Evolutionary conservation across 331 rosid genomes (phyloP).

Genomic region (Quercus phellos): DNA sequence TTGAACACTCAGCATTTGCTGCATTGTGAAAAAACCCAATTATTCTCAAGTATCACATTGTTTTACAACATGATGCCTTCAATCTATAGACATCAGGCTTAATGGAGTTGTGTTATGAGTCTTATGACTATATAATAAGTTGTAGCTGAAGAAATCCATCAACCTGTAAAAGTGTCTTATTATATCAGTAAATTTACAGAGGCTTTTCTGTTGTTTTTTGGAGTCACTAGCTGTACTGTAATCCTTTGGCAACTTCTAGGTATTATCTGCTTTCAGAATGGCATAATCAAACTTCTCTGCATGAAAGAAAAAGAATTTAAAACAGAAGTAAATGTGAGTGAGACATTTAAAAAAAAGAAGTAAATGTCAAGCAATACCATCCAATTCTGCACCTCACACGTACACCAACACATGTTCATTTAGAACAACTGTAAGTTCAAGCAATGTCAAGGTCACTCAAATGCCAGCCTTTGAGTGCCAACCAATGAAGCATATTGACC

Average conservation of each 20-base stretch:
- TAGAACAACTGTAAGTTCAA: constrained; percentile 12
- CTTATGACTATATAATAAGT: not conserved
- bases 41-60: not conserved
- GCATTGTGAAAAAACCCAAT: no score
- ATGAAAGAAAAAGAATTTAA: not conserved
- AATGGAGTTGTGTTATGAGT: not conserved
- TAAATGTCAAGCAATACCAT: not conserved
- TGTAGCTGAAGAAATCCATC: not conserved
- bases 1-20: no score
- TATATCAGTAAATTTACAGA: not conserved
- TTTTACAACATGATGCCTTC: not conserved
- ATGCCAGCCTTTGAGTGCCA: constrained; percentile 92
- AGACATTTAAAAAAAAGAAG: not conserved
- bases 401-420: not conserved
- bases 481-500: constrained; percentile 85
- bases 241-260: not conserved
- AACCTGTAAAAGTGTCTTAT: not conserved
- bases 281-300: not conserved
- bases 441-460: constrained; percentile 44
- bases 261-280: constrained; percentile 4
- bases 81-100: not conserved
- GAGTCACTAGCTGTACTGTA: constrained; percentile 1
- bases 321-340: not conserved
- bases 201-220: not conserved
- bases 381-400: constrained; percentile 4